Evolutionary conservation across 345 rosid species (phyloP).

Genomic region (Bretschneidera sinensis): DNA sequence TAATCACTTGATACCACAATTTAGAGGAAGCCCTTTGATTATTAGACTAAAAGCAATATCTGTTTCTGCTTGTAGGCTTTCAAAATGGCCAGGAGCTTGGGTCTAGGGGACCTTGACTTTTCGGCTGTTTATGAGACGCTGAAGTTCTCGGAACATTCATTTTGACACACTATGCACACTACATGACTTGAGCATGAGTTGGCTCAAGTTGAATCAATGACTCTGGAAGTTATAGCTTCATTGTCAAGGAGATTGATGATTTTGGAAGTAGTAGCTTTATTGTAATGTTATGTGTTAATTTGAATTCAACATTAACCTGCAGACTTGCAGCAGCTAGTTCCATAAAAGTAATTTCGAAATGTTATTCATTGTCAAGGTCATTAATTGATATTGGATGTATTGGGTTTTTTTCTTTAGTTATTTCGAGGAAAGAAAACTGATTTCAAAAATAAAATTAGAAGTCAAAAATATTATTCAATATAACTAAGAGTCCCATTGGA

Average conservation of each 20-base stretch:
- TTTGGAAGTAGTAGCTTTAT: background rate
- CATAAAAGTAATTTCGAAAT: too few relatives aligned
- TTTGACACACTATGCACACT: background rate
- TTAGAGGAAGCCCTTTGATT: slow-evolving; percentile 1
- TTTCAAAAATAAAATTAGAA: too few relatives aligned
- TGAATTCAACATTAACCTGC: too few relatives aligned
- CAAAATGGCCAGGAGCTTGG: slow-evolving; percentile 89
- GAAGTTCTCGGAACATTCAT: slow-evolving; percentile 36
- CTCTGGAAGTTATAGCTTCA: background rate
- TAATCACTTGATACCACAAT: background rate
- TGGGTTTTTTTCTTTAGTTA: too few relatives aligned
- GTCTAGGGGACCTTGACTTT: slow-evolving; percentile 80
- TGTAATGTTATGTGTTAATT: too few relatives aligned
- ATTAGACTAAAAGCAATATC: background rate
- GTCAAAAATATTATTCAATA: too few relatives aligned
- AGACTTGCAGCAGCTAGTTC: slow-evolving; percentile 9
- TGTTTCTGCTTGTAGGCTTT: slow-evolving; percentile 47
- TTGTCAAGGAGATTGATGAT: background rate
- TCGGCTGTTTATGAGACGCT: slow-evolving; percentile 78
- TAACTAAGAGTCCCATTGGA: too few relatives aligned
- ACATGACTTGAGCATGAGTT: too few relatives aligned
- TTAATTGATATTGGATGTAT: too few relatives aligned
- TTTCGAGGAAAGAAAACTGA: too few relatives aligned
- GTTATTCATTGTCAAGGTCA: too few relatives aligned
- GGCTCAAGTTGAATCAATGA: too few relatives aligned